phyloP scores from a whole-genome alignment of 495 filamentous ascomycete genomes.

The Lepidopterella palustris region DNA sequence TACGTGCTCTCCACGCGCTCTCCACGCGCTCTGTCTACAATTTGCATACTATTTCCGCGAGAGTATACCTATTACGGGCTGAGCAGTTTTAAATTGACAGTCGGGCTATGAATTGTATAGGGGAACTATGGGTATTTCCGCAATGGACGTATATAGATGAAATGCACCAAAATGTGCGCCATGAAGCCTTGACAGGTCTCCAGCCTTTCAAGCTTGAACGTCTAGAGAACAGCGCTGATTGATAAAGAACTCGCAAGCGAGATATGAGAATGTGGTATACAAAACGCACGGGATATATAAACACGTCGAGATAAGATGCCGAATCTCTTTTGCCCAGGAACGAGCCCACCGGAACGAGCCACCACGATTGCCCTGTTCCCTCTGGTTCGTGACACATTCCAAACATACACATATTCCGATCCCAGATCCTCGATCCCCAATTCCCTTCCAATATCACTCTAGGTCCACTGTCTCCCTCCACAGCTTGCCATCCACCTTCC shows the following conservation, averaged over 20 bases:
- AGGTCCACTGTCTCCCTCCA: background rate
- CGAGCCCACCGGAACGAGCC: background rate
- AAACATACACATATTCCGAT: background rate
- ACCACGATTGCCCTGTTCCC: no score
- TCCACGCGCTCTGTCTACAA: no score
- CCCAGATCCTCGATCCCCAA: background rate
- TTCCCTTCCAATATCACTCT: background rate
- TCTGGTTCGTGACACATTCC: background rate
- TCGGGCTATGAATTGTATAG: no score
- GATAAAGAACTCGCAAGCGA: background rate
- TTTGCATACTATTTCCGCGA: no score
- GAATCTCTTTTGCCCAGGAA: constrained; percentile 5
- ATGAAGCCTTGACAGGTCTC: background rate
- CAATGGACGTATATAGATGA: background rate
- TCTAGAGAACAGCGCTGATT: background rate
- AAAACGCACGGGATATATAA: constrained; percentile 11
- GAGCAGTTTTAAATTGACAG: no score
- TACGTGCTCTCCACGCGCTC: no score
- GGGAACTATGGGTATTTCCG: background rate
- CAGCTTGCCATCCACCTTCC: background rate
- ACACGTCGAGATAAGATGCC: constrained; percentile 9
- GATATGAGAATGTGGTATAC: constrained; percentile 13
- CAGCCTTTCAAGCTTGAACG: background rate
- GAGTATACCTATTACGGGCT: no score
- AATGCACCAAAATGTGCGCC: background rate